These are phyloP conservation scores for Russula emetica DNA, from an alignment of 768 basidiomycete species.

Conservation along the genomic window DNA sequence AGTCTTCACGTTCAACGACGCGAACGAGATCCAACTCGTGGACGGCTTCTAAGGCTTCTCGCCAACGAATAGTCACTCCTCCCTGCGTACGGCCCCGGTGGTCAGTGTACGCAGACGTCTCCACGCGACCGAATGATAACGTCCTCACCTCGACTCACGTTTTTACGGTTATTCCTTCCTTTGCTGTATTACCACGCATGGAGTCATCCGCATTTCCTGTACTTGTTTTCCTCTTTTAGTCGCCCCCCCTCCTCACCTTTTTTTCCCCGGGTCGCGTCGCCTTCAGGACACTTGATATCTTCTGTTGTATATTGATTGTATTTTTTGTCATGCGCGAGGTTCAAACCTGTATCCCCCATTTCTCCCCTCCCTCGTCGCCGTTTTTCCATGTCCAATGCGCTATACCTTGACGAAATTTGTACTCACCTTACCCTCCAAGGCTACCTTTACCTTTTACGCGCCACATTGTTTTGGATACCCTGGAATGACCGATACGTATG, in stretches of 20 bases:
- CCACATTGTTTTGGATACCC: constrained; percentile 25
- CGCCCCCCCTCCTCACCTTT: constrained; percentile 9
- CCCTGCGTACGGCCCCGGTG: constrained; percentile 18
- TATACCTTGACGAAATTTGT: constrained; percentile 21
- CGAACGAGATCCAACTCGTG: constrained; percentile 17
- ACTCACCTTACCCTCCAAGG: constrained; percentile 21
- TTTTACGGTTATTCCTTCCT: constrained; percentile 19
- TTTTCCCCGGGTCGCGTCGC: constrained; percentile 15
- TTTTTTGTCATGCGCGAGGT: constrained; percentile 26
- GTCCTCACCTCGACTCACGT: constrained; percentile 2
- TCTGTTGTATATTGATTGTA: constrained; percentile 26
- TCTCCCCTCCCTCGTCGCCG: constrained; percentile 1
- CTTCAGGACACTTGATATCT: constrained; percentile 23
- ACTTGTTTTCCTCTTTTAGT: constrained; percentile 3
- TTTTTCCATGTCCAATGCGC: constrained; percentile 19
- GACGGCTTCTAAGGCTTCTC: constrained; percentile 13
- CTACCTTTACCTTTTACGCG: constrained; percentile 14
- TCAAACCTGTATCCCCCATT: constrained; percentile 25
- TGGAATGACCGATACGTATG: constrained; percentile 27
- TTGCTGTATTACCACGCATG: constrained; percentile 22
- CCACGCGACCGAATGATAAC: constrained; percentile 13
- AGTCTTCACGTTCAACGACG: constrained; percentile 26
- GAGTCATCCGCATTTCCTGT: constrained; percentile 20
- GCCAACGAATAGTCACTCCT: neutral
- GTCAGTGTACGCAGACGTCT: constrained; percentile 13